Base-by-base conservation (phyloP, 2,329 filamentous ascomycete species). In the Aspergillus brunneoviolaceus region DNA sequence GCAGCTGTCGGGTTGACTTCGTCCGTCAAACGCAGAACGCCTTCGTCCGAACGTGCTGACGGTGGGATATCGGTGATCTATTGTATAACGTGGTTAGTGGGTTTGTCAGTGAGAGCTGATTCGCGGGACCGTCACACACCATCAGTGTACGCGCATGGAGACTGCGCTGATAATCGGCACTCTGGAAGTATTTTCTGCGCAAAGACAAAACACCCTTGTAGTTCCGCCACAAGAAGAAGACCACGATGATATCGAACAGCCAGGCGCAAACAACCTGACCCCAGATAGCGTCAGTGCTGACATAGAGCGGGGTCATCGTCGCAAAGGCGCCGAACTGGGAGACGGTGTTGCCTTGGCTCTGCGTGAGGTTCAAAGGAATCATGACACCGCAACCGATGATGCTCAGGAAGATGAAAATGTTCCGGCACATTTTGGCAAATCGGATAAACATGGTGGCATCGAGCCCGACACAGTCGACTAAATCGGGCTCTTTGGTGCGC, bases 391-490 rank as follows among this genome's bases (percentile, higher is more conserved):
- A 89, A 19, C 90, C 92, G 33, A 96, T 75, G 6, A 96, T 64
- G 29, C 87, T 84, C 58, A 97, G 78, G 7, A 85, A 78, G 29
- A 90, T 72, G 72, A 98, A 96, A 64, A 98, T 90, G 73, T 96
- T 95, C 61, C 95, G 88, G 72, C 91, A 91, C 95, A 99, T 98
- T 66, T 88, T 85, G 53, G 88, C 86, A 70, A 97, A 93, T 55
- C 94, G 88, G 65, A 99, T 81, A 74, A 99, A 98, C 51, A 99
- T 80, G 9, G 90, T 89, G 9, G 93, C 95, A 77, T 99, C 95
- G 80, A 99, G 82, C 53, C 95, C 95, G 45, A 96, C 88, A 68
- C 89, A 87, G n/a, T 89, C 84, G 25, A 96, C 83, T 63, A 97
- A 77, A 14, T 90, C 84, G 58, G 87, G 80, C 79, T 99, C 95